These are phyloP conservation scores for Raffaelea deltoideospora DNA, from an alignment of 2,329 filamentous ascomycete species.

Conservation along the genomic window DNA sequence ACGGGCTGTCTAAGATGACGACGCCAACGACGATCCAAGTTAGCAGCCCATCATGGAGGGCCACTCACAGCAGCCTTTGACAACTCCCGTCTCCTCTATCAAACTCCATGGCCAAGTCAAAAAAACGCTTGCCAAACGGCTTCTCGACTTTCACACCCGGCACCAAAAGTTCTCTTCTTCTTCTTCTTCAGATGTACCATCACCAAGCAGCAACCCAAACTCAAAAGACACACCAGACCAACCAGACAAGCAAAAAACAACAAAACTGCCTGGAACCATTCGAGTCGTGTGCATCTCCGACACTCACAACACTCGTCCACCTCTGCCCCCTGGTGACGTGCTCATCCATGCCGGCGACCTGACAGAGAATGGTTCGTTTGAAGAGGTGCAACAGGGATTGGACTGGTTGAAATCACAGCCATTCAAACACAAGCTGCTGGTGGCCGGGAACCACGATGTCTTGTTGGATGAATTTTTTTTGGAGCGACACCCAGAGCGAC, in stretches of 20 bases:
- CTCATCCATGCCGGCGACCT: conserved; percentile 27
- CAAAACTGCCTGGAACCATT: background rate
- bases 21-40: no score
- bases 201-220: no score
- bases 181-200: no score
- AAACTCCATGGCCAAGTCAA: background rate
- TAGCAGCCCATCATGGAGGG: no score
- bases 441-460: conserved; percentile 14
- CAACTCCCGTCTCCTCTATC: background rate
- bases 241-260: background rate
- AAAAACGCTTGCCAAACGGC: background rate
- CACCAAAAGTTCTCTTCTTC: no score
- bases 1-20: no score
- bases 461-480: conserved; percentile 8
- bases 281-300: conserved; percentile 22
- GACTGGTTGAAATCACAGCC: conserved; percentile 19
- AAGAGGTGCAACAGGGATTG: conserved; percentile 20
- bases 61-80: background rate
- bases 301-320: conserved; percentile 22
- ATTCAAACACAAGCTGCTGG: conserved; percentile 20
- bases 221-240: no score
- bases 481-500: conserved; percentile 5
- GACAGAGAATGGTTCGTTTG: conserved; percentile 20
- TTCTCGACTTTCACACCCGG: no score
- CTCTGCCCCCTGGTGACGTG: conserved; percentile 21